Conservation (phyloP, 202 grass and related monocot species). For the Tripidium arundinaceum region DNA sequence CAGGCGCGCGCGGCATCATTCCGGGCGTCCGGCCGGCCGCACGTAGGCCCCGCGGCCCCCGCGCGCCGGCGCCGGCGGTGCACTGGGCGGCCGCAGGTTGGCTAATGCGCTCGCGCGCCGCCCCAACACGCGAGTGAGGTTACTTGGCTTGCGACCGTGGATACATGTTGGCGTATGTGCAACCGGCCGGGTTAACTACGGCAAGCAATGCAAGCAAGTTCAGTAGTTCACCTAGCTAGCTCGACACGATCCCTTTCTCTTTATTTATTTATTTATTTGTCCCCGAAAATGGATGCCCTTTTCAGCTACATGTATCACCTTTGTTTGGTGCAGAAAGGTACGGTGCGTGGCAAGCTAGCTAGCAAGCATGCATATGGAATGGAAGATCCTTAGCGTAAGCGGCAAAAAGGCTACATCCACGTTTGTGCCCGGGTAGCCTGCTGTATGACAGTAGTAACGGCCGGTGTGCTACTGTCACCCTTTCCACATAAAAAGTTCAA, state of each 20-base stretch:
- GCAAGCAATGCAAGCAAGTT: background rate
- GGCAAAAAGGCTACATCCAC: no score
- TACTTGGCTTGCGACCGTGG: constrained; percentile 15
- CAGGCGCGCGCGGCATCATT: no score
- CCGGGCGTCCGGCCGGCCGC: no score
- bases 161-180: background rate
- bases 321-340: constrained; percentile 27
- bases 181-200: constrained; percentile 1
- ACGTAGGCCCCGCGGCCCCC: no score
- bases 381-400: constrained; percentile 41
- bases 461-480: background rate
- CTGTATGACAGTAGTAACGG: background rate
- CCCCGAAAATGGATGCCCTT: constrained; percentile 20
- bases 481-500: no score
- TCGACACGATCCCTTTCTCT: background rate
- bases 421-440: background rate
- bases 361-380: background rate
- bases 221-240: background rate
- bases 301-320: no score
- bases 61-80: background rate
- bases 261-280: background rate
- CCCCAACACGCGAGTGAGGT: background rate
- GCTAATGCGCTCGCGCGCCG: constrained; percentile 6
- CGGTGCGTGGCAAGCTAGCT: background rate
- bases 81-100: background rate